Percentiles rank a stretch among this genome's conserved stretches.
These are phyloP conservation scores for Balamuthia mandrillaris DNA, from an alignment of 208 protist genomes.

Conservation along the genomic window DNA sequence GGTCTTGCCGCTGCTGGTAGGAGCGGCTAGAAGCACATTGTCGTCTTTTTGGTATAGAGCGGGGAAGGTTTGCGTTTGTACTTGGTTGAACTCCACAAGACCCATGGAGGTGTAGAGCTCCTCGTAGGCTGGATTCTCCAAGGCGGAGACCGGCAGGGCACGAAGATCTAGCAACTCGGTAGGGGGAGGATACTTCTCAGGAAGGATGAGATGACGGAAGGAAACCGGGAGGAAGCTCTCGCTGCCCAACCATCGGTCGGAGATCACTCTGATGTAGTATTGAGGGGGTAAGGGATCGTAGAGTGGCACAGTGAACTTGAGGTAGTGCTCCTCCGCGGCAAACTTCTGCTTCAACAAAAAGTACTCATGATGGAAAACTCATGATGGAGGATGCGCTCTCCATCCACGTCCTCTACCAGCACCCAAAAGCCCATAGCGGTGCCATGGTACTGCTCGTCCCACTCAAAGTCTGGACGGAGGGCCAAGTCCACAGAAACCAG, in stretches of 20 bases:
- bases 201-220: slow-evolving; percentile 86
- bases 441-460: slow-evolving; percentile 85
- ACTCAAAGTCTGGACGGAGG: slow-evolving; percentile 93
- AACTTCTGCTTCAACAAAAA: slow-evolving; percentile 81
- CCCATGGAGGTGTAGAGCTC: slow-evolving; percentile 49
- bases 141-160: slow-evolving; percentile 67
- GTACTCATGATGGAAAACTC: slow-evolving; percentile 94
- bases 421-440: slow-evolving; percentile 88
- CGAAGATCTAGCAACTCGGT: slow-evolving; percentile 86
- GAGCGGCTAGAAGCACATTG: slow-evolving; percentile 73
- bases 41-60: slow-evolving; percentile 72
- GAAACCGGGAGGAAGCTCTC: slow-evolving; percentile 74
- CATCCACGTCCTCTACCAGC: slow-evolving; percentile 90
- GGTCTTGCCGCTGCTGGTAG: slow-evolving; percentile 80
- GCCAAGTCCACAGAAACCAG: slow-evolving; percentile 92
- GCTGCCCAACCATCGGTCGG: slow-evolving; percentile 73
- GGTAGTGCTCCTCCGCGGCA: slow-evolving; percentile 70
- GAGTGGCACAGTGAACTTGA: slow-evolving; percentile 89
- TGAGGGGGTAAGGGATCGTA: slow-evolving; percentile 82
- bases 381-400: slow-evolving; percentile 91
- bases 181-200: slow-evolving; percentile 75
- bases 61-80: slow-evolving; percentile 81
- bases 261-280: slow-evolving; percentile 82
- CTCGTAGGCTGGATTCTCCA: slow-evolving; percentile 59
- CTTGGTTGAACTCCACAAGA: slow-evolving; percentile 77